Percentiles rank a stretch among this genome's conserved stretches.
Evolutionary conservation across 768 basidiomycete species (phyloP).

Genomic region (Phanerochaete carnosa): DNA sequence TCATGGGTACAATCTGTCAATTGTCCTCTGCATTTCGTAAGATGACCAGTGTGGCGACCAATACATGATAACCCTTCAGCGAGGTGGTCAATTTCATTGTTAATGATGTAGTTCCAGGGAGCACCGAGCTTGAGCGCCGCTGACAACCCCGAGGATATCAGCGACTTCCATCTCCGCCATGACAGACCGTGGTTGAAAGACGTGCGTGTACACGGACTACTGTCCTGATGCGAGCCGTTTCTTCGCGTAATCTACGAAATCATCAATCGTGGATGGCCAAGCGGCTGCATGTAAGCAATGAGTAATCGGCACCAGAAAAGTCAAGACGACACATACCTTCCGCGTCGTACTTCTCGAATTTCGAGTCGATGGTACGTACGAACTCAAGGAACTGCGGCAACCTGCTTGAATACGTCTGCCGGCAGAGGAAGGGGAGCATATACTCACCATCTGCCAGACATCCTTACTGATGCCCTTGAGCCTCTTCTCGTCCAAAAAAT

Average conservation of each 20-base stretch:
- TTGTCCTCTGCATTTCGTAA: neutral
- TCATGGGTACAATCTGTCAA: neutral
- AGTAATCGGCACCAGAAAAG: neutral
- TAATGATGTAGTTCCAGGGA: neutral
- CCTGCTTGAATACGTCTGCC: neutral
- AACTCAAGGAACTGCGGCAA: slow-evolving; percentile 70
- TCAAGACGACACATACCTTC: slow-evolving; percentile 49
- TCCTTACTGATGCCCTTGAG: slow-evolving; percentile 83
- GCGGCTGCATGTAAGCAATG: slow-evolving; percentile 45
- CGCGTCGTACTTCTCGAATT: slow-evolving; percentile 69
- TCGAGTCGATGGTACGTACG: slow-evolving; percentile 67
- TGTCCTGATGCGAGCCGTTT: slow-evolving; percentile 27
- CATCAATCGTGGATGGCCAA: slow-evolving; percentile 87
- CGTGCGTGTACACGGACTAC: neutral
- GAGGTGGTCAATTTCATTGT: neutral
- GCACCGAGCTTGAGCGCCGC: neutral
- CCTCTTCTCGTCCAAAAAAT: slow-evolving; percentile 64
- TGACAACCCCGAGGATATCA: neutral
- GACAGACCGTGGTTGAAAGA: neutral
- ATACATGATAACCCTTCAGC: neutral
- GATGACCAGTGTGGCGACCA: neutral
- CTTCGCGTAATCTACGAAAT: slow-evolving; percentile 71
- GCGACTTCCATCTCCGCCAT: neutral
- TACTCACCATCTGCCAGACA: slow-evolving; percentile 81
- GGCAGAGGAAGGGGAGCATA: neutral